Evolutionary conservation across 805 yeast species (phyloP), one percentile per base, ranked within the genome.

Genomic region (Candida vaughaniae): DNA sequence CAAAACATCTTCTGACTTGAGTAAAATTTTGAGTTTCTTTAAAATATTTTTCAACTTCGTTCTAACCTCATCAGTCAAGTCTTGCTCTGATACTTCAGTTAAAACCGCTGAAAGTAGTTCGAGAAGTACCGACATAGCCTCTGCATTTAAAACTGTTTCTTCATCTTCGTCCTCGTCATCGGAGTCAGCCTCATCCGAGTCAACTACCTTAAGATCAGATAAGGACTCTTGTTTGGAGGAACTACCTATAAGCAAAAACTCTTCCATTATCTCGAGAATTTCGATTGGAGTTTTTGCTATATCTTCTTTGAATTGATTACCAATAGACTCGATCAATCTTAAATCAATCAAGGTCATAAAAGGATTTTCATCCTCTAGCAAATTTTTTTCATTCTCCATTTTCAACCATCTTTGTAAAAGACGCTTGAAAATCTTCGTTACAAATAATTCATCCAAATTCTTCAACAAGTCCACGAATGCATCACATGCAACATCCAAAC

Each of bases 371-470:
- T 61, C 64, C 4, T 50, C 58, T 11, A 25, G 6, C 5, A 14
- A 15, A 42, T 36, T 16, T 33, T 50, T 25, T 2, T 38, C 31
- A 1, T 27, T 34, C 11, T 23, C 35, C 1, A 38, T 6, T 2
- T 55, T 49, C 9, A 85, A 66, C 90, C 95, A 86, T 46, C 80
- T 64, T 39, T 71, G 70, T 43, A 91, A 60, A 1, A 80, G 58
- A 0, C 42, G 44, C 3, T 78, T 56, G 47, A 88, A 84, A 2
- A 71, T 57, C 22, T 49, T 60, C 39, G 64, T 75, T 2, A 76
- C 56, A 9, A 69, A 55, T 12, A 23, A 63, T 29, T 77, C 77
- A 38, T 75, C 78, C 5, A 81, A 49, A 17, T 73, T 66, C 32
- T 64, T 61, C 37, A 86, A 56, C 3, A 85, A 48, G 4, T 58